Evolutionary conservation across 495 filamentous ascomycete genomes (phyloP), one percentile per base, ranked within the genome.

Genomic region (Xylaria venustula): DNA sequence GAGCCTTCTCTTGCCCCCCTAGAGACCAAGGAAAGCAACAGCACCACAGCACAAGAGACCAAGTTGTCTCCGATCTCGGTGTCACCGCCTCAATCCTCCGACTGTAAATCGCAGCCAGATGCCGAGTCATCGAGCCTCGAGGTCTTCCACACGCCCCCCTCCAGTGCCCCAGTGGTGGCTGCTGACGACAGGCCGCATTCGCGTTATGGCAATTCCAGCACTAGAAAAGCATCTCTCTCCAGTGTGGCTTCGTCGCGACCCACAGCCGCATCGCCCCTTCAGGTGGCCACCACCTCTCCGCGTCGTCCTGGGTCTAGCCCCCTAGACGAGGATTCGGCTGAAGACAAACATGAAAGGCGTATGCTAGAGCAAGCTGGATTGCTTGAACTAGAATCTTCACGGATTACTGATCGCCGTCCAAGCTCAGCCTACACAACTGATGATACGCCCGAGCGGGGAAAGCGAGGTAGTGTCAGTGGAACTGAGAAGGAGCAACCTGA

Each of bases 101-200:
- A 67, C 25, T 62, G 65, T n/a, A 51, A 61, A 7, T 57, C 61
- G 3, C 71, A 62, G 55, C 64, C 67, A 12, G 76, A 75, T 44
- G 67, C 61, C 14, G 72, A 75, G 23, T 79, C 78, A 6, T 70
- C 73, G 0, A 63, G 54, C 4, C 64, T 68, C 0, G 77, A 79
- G n/a, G 68, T 71, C 7, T 79, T 80, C 58, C 75, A 79, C 64
- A 81, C 79, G 2, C 79, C 77, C 0, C 79, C 77, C 2, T 75
- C 74, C 20, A 78, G 68, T 46, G 77, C 75, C 9, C 77, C 74
- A 12, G 65, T 71, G n/a, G 70, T 74, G 2, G 76, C 71, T 36
- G 80, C 81, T 54, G 80, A 81, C 77, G 81, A 83, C 54, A 64
- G 83, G 34, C 81, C 85, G 26, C 77, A 77, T 23, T 71, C 82